phyloP scores from a whole-genome alignment of 2,329 filamentous ascomycete genomes.

The Calonectria naviculata region DNA sequence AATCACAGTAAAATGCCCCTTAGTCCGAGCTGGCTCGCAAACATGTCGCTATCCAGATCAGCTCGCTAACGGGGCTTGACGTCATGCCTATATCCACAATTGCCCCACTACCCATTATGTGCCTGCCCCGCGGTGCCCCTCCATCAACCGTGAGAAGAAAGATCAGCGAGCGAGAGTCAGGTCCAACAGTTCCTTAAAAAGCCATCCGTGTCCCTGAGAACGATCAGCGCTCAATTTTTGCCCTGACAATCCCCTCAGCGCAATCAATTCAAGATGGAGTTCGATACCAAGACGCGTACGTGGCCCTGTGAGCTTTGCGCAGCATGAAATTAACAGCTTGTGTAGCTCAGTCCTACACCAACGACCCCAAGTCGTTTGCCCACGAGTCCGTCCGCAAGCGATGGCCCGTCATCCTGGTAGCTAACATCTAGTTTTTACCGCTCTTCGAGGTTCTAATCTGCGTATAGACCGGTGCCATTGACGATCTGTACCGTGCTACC shows the following conservation, averaged over 20 bases:
- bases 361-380: constrained; percentile 87
- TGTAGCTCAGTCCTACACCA: constrained; percentile 80
- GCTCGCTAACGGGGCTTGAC: constrained; percentile 37
- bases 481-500: constrained; percentile 88
- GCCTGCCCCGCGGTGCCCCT: constrained; percentile 43
- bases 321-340: constrained; percentile 25
- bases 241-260: background rate
- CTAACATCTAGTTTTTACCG: constrained; percentile 35
- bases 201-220: constrained; percentile 15
- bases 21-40: background rate
- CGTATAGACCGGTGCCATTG: constrained; percentile 85
- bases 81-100: constrained; percentile 37
- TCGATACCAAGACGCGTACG: constrained; percentile 80
- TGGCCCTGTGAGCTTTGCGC: background rate
- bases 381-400: constrained; percentile 85
- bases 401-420: constrained; percentile 93
- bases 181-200: constrained; percentile 21
- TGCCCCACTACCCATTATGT: constrained; percentile 33
- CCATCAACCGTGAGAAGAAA: constrained; percentile 23
- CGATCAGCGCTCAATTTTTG: constrained; percentile 17
- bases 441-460: constrained; percentile 5
- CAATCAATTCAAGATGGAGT: constrained; percentile 67
- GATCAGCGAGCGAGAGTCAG: constrained; percentile 13
- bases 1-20: background rate
- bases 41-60: constrained; percentile 31